Base-by-base conservation (phyloP, 2,329 filamentous ascomycete genomes). In the Fusarium proliferatum region DNA sequence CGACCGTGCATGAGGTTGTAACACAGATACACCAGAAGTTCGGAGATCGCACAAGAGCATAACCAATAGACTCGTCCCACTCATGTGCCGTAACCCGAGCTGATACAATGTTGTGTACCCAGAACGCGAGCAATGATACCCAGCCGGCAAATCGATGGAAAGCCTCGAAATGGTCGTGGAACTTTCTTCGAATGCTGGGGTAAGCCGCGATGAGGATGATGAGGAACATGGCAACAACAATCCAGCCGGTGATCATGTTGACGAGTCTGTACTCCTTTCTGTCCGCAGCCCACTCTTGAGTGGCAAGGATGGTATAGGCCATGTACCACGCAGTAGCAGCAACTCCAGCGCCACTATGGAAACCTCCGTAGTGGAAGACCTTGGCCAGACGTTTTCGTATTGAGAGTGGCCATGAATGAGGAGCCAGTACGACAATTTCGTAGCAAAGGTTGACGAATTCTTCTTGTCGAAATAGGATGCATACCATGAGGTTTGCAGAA, bases 21-120 rank as follows among this genome's bases (percentile, higher is more conserved):
- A 68, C 64, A 21, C 64, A 68, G 5, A 68, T 61, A 9, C 65
- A 68, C 65, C 65, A 68, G n/a, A 68, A 68, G 11, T 68, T 68
- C 9, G 65, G 64, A 2, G 65, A 68, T 6, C 65, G 65, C 10
- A 68, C 26, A 4, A 68, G 42, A 1, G 65, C 64, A 23, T 68
- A 68, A 3, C 36, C 19, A 2, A 55, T 49, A 1, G 65, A 39
- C 19, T 68, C 39, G 12, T 53, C 5, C 64, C 56, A 68, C 13
- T 68, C 65, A 3, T 62, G 64, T 16, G 64, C 65, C 1, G 64
- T 62, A 13, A 68, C 65, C 9, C 48, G 56, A 19, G 65, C 65
- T 5, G 58, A 60, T 8, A 68, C 48, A 6, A 68, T 68, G 48
- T 68, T 68, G 48, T 68, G 65, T 4, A 68, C n/a, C 65, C 65